phyloP scores from a whole-genome alignment of 2,329 filamentous ascomycete genomes.

The Venturia asperata region DNA sequence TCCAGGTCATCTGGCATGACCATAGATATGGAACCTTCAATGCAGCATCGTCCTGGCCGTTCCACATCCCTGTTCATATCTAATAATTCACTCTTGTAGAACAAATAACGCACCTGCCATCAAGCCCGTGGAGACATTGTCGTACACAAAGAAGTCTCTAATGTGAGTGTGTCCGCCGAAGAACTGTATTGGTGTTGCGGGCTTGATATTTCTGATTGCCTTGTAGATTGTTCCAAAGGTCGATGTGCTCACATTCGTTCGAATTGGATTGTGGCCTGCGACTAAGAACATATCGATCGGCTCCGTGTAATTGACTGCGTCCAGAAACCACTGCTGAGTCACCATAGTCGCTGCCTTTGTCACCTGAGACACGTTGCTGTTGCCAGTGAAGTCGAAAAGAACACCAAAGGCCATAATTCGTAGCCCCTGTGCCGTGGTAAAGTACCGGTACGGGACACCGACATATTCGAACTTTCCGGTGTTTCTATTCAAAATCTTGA shows the following conservation, averaged over 20 bases:
- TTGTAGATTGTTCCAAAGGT: slow-evolving; percentile 47
- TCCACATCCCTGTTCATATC: neutral
- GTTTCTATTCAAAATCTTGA: slow-evolving; percentile 41
- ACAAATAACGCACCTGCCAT: slow-evolving; percentile 42
- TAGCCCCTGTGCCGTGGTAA: slow-evolving; percentile 42
- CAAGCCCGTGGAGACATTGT: slow-evolving; percentile 53
- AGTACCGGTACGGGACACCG: slow-evolving; percentile 44
- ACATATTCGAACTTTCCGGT: slow-evolving; percentile 41
- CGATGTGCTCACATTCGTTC: slow-evolving; percentile 33
- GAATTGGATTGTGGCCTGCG: slow-evolving; percentile 56
- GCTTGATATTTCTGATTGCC: slow-evolving; percentile 51
- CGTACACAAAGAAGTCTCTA: slow-evolving; percentile 58
- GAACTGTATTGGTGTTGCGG: slow-evolving; percentile 54
- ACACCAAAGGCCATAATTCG: slow-evolving; percentile 49
- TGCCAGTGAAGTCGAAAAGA: slow-evolving; percentile 46
- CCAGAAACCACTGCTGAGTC: slow-evolving; percentile 53
- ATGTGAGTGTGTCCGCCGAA: slow-evolving; percentile 61
- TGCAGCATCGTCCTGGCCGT: neutral
- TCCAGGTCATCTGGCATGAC: neutral
- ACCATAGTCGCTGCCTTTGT: slow-evolving; percentile 48
- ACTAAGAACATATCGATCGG: slow-evolving; percentile 58
- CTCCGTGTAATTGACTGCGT: slow-evolving; percentile 47
- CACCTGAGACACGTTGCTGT: slow-evolving; percentile 55
- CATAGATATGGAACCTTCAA: neutral
- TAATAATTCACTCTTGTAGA: neutral